phyloP scores from a whole-genome alignment of 148 eudicot species.

The Rhododendron griersonianum region DNA sequence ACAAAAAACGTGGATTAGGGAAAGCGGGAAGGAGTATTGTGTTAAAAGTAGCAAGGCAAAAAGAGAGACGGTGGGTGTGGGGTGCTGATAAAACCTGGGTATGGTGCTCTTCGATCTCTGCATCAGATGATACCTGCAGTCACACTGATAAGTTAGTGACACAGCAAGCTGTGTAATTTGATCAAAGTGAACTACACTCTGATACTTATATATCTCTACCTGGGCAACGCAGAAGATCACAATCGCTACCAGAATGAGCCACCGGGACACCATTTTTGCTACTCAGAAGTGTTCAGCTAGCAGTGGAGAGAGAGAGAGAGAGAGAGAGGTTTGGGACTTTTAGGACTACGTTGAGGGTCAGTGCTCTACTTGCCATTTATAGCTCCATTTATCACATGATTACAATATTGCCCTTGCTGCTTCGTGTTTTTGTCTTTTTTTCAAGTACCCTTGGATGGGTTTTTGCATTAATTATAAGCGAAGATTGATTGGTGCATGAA shows the following conservation, averaged over 20 bases:
- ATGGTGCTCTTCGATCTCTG: conserved; percentile 18
- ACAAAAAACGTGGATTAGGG: too few species aligned
- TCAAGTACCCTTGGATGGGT: background rate
- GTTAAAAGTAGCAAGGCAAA: background rate
- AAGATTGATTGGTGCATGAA: background rate
- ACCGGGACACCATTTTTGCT: conserved; percentile 21
- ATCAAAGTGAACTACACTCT: background rate
- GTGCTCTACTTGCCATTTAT: conserved; percentile 8
- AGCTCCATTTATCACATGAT: background rate
- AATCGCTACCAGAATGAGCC: conserved; percentile 11
- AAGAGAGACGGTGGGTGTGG: background rate
- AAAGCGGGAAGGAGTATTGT: background rate
- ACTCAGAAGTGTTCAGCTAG: background rate
- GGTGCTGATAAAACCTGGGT: conserved; percentile 9
- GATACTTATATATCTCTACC: conserved; percentile 7
- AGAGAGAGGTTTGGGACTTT: background rate
- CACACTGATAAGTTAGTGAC: background rate
- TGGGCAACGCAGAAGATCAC: conserved; percentile 22
- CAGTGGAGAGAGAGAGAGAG: background rate
- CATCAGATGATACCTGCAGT: conserved; percentile 27
- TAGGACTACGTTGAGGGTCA: background rate
- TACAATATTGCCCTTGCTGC: conserved; percentile 1
- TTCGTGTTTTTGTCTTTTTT: background rate
- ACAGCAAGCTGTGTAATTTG: background rate
- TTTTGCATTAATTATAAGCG: background rate